Conservation (phyloP, 2,329 filamentous ascomycete genomes). For the Podosphaera aphanis region DNA sequence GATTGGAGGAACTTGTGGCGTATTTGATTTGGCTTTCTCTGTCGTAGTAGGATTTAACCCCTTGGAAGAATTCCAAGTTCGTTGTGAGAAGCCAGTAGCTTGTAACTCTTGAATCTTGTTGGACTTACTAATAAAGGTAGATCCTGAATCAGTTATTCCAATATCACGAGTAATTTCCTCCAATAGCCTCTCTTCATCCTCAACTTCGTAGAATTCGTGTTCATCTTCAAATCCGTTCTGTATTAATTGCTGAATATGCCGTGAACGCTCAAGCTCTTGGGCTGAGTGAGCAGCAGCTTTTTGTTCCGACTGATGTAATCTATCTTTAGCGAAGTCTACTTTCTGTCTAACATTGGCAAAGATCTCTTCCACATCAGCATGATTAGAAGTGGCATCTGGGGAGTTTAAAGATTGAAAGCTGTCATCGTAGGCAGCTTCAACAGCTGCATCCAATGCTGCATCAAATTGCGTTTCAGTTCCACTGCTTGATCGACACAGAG, state of each 20-base stretch:
- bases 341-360: conserved; percentile 35
- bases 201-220: conserved; percentile 32
- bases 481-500: conserved; percentile 43
- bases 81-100: conserved; percentile 39
- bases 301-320: conserved; percentile 47
- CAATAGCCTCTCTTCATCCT: conserved; percentile 47
- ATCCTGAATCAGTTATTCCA: conserved; percentile 60
- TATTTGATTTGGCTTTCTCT: conserved; percentile 45
- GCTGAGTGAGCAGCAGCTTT: conserved; percentile 40
- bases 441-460: conserved; percentile 77
- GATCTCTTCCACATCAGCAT: conserved; percentile 21
- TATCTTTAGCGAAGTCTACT: conserved; percentile 54
- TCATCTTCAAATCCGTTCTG: conserved; percentile 27
- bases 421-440: conserved; percentile 89
- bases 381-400: conserved; percentile 6
- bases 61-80: conserved; percentile 61
- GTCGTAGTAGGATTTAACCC: conserved; percentile 48
- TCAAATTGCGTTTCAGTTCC: conserved; percentile 79
- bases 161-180: conserved; percentile 78
- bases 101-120: conserved; percentile 39
- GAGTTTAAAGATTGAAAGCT: conserved; percentile 52
- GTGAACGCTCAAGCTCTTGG: conserved; percentile 32
- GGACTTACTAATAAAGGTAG: conserved; percentile 43
- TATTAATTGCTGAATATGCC: conserved; percentile 10
- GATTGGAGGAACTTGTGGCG: conserved; percentile 29